Evolutionary conservation across 2,329 filamentous ascomycete genomes (phyloP).

Genomic region (Penicillium brasilianum): DNA sequence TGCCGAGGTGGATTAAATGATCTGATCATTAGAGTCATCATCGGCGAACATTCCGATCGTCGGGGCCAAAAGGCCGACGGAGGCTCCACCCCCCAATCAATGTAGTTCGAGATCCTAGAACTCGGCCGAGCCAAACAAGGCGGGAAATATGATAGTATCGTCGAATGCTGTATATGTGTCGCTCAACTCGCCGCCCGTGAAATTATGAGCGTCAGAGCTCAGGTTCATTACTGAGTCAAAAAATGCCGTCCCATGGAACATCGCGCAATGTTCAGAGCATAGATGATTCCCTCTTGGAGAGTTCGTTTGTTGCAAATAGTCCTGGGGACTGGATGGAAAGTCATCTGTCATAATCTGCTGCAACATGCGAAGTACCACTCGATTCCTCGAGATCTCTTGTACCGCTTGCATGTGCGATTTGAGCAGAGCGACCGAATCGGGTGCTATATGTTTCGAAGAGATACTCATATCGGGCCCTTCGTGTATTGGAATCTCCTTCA

Average conservation of each 20-base stretch:
- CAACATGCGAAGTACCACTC: constrained; percentile 22
- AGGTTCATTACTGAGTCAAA: background rate
- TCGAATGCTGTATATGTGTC: background rate
- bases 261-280: constrained; percentile 16
- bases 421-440: constrained; percentile 12
- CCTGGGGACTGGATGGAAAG: constrained; percentile 11
- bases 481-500: constrained; percentile 13
- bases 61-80: background rate
- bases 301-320: background rate
- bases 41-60: background rate
- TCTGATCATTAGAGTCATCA: background rate
- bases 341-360: constrained; percentile 19
- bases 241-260: constrained; percentile 14
- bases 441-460: constrained; percentile 6
- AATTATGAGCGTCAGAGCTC: background rate
- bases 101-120: background rate
- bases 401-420: constrained; percentile 11
- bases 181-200: constrained; percentile 25
- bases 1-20: background rate
- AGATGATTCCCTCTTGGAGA: constrained; percentile 7
- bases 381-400: constrained; percentile 17
- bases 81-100: background rate
- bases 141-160: background rate
- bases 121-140: background rate
- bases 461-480: background rate